Base-by-base conservation (phyloP, 257 asterid species). In the Solanum arcanum region DNA sequence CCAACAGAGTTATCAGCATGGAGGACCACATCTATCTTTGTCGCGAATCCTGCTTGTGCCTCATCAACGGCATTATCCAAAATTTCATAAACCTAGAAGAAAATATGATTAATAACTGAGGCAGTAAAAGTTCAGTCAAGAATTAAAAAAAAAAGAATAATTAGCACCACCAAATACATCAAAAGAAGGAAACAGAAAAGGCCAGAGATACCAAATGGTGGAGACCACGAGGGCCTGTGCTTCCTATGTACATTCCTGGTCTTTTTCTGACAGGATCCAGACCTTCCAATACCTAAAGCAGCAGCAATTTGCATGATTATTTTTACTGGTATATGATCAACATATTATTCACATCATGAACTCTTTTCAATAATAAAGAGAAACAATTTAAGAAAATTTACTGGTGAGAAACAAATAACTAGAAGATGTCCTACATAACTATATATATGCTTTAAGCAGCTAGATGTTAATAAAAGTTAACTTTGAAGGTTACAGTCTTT, bases 51-150 rank as follows among this genome's bases (percentile, higher is more conserved):
- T 33, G 98, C 99, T 87, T 97, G 99, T 23, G 97, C 99, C 90
- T 97, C 99, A 85, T 97, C 99, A 59, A 97, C 90, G 74, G 99
- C 97, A 91, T 97, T 97, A 92, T 97, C 99, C 95, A 97, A 91
- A 87, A 97, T 97, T 92, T 97, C 99, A 84, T 94, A 95, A 74
- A 96, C 99, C 99, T 95, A 8, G 69, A 73, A 47, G 49, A 83
- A 31, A 47, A 73, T 70, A 73, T 86, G 72, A 69, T 64, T 52
- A 80, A 80, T 80, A 80, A 80, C 42, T 80, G 27, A 18, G 44
- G 42, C 85, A 29, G 21, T 10, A 80, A 80, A 27, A 80, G 11
- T 80, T 80, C 85, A 18, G 44, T 80, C 69, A 80, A 80, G 44
- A 47, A 18, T 27, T 5, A 37, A 37, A 37, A 88, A 37, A 74